These are phyloP conservation scores for Pleomassaria siparia DNA, from an alignment of 2,329 filamentous ascomycete genomes.

Conservation along the genomic window DNA sequence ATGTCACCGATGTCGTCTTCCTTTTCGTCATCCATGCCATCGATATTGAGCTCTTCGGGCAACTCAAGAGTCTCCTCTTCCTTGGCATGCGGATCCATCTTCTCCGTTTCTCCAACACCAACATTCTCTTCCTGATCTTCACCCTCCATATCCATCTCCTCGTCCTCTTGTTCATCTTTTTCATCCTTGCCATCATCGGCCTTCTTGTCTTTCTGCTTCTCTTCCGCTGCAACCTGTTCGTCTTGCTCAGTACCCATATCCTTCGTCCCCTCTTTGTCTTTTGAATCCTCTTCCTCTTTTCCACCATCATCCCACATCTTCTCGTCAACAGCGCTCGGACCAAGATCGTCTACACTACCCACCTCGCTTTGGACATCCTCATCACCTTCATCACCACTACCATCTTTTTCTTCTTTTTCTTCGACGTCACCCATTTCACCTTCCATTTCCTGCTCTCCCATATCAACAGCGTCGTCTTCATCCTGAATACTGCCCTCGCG, in stretches of 20 bases:
- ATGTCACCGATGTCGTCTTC: conserved; percentile 47
- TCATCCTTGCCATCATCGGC: conserved; percentile 61
- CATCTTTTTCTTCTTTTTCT: conserved; percentile 59
- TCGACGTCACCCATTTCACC: conserved; percentile 71
- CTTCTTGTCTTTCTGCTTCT: conserved; percentile 49
- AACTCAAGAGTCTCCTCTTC: conserved; percentile 81
- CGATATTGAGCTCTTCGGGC: conserved; percentile 84
- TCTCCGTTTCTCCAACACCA: conserved; percentile 66
- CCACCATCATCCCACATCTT: conserved; percentile 97
- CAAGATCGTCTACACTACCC: conserved; percentile 87
- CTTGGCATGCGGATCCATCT: conserved; percentile 73
- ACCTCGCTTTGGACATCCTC: conserved; percentile 84
- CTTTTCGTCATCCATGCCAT: conserved; percentile 64
- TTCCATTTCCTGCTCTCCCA: conserved; percentile 89
- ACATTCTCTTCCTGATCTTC: conserved; percentile 64
- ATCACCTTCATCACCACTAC: conserved; percentile 48
- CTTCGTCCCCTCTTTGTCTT: conserved; percentile 74
- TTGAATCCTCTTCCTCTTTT: conserved; percentile 75
- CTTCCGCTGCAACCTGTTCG: conserved; percentile 49
- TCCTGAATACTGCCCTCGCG: conserved; percentile 69
- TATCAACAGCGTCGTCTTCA: conserved; percentile 84
- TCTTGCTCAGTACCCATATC: conserved; percentile 51
- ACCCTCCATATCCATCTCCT: conserved; percentile 57
- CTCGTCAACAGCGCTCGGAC: conserved; percentile 88
- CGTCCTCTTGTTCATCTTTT: conserved; percentile 51